These are phyloP conservation scores for Mucor piriformis DNA, from an alignment of 371 early-diverging fungal genomes.

Conservation along the genomic window DNA sequence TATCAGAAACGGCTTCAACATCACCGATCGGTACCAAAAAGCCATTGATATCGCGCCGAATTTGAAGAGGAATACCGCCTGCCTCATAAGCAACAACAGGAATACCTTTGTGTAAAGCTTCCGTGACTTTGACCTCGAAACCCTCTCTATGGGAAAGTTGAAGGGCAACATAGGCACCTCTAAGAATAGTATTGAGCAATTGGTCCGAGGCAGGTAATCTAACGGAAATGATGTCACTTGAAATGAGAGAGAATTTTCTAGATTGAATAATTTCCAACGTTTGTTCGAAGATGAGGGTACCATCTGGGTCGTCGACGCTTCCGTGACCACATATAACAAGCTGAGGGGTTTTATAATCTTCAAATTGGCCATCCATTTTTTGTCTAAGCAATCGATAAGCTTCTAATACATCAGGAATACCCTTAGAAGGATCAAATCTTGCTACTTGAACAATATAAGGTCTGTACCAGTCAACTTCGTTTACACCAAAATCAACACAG, in stretches of 20 bases:
- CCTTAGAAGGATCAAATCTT: constrained; percentile 92
- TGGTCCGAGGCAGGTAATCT: constrained; percentile 83
- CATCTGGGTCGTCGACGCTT: constrained; percentile 89
- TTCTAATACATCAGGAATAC: constrained; percentile 80
- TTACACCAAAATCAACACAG: constrained; percentile 72
- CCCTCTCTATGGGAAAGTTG: constrained; percentile 88
- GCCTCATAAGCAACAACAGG: constrained; percentile 70
- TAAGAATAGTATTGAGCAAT: constrained; percentile 73
- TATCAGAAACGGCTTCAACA: constrained; percentile 61
- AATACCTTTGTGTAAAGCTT: constrained; percentile 72
- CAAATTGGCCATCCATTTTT: constrained; percentile 46
- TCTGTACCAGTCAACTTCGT: constrained; percentile 60
- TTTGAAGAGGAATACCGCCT: constrained; percentile 88
- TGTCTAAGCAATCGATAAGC: constrained; percentile 69
- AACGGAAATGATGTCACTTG: constrained; percentile 63
- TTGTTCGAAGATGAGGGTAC: constrained; percentile 71
- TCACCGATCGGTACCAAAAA: constrained; percentile 71
- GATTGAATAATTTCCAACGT: constrained; percentile 48
- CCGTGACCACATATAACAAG: constrained; percentile 86
- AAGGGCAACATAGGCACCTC: constrained; percentile 70
- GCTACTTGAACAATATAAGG: constrained; percentile 89
- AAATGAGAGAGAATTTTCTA: constrained; percentile 51
- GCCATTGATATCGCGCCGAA: constrained; percentile 65
- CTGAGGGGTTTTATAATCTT: constrained; percentile 60
- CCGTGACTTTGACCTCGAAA: constrained; percentile 92